Evolutionary conservation across 2,329 filamentous ascomycete genomes (phyloP), one percentile per base, ranked within the genome.

Genomic region (Xylaria sp.): DNA sequence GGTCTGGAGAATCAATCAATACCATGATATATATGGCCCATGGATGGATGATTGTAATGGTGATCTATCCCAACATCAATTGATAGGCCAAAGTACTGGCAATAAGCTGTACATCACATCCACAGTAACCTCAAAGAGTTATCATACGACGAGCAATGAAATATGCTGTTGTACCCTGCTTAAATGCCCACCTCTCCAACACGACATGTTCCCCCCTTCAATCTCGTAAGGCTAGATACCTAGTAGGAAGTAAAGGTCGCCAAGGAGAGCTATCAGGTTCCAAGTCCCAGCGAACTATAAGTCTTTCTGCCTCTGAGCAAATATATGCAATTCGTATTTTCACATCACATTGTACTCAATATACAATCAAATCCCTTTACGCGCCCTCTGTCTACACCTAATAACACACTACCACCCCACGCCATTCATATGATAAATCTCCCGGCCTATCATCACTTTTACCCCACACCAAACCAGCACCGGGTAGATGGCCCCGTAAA

Each of bases 401-500:
- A 50, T 34, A 23, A 28, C 60, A 55, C 39, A 55, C 48, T 48
- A 34, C 25, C 48, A 41, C 25, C 25, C n/a, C 25, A 34, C 39
- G n/a, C 15, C 50, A 41, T 34, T 25, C 25, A 39, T 56, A 55
- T 34, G 18, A 4, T 46, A 34, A 37, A 1, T 48, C 61, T 51
- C 18, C 39, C 18, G 5, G 37, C n/a, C 50, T 54, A 57, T 51
- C 28, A 28, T 56, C 65, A 41, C 31, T 13, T 48, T 41, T 54
- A 57, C 62, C 66, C 63, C 60, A 56, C 59, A 59, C 55, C 31
- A 55, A 57, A 15, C 56, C 51, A 9, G 18, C 41, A 46, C 6
- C 51, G 20, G 23, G 34, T 61, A 51, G 56, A 7, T 48, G 15
- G 10, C 23, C 23, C 9, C 10, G 12, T 15, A 9, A 18, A 34